Evolutionary conservation across 2,329 filamentous ascomycete genomes (phyloP).

Genomic region (Atkinsonella hypoxylon): DNA sequence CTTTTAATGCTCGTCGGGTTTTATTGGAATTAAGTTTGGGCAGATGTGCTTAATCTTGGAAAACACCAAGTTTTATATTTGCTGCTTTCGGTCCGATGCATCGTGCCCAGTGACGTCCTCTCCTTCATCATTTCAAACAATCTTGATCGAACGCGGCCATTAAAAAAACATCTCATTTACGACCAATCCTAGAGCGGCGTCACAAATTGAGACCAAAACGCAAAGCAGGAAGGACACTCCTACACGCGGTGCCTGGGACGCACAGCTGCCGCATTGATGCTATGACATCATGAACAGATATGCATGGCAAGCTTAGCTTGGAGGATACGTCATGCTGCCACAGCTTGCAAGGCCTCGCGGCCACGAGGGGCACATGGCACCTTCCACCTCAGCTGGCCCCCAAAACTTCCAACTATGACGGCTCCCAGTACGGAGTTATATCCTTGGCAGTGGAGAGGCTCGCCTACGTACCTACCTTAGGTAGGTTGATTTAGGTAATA

Average conservation of each 20-base stretch:
- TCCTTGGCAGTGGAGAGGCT: too few species aligned
- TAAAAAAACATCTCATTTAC: too few species aligned
- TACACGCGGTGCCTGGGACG: too few species aligned
- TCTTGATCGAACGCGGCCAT: neutral
- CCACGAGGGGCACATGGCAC: neutral
- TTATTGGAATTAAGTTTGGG: neutral
- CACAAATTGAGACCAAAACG: neutral
- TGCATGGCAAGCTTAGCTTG: neutral
- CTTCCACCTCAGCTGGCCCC: neutral
- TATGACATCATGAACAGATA: neutral
- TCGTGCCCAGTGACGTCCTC: neutral
- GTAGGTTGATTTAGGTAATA: too few species aligned
- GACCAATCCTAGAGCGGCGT: too few species aligned
- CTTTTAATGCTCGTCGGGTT: neutral
- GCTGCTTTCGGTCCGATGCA: neutral
- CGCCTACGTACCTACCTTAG: too few species aligned
- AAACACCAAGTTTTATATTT: neutral
- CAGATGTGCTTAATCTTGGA: neutral
- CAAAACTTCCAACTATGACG: too few species aligned
- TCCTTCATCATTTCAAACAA: neutral
- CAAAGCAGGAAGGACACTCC: neutral
- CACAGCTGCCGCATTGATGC: neutral
- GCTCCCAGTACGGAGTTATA: too few species aligned
- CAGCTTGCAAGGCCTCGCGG: neutral
- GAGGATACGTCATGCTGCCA: neutral